phyloP scores from a whole-genome alignment of 805 yeast genomes.

The Geotrichum ghanense region DNA sequence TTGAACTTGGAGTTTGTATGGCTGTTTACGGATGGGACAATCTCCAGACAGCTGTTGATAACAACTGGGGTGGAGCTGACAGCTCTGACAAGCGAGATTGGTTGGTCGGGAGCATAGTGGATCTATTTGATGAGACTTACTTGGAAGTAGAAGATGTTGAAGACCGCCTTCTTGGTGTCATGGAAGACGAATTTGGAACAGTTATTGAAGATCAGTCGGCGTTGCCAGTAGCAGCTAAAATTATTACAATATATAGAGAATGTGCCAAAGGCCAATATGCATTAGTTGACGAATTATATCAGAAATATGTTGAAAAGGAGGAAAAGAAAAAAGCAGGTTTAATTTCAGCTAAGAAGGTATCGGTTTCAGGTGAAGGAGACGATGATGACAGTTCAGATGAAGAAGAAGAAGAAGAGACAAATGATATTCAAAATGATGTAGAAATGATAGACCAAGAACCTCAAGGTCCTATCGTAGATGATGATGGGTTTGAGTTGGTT shows the following conservation, averaged over 20 bases:
- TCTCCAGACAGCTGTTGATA: conserved; percentile 76
- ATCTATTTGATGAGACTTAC: conserved; percentile 52
- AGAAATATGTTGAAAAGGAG: conserved; percentile 46
- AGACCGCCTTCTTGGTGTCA: conserved; percentile 73
- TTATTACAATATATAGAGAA: conserved; percentile 56
- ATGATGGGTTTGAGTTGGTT: conserved; percentile 89
- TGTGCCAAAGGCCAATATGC: conserved; percentile 43
- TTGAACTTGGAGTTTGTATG: conserved; percentile 91
- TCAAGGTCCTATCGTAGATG: conserved; percentile 66
- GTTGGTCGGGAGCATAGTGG: conserved; percentile 76
- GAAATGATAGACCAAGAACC: conserved; percentile 30
- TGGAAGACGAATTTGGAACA: conserved; percentile 92
- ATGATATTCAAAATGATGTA: conserved; percentile 26
- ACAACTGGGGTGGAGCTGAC: conserved; percentile 92
- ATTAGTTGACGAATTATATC: conserved; percentile 48
- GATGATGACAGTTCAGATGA: conserved; percentile 37
- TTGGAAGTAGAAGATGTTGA: conserved; percentile 76
- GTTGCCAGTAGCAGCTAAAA: conserved; percentile 52
- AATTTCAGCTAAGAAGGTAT: conserved; percentile 38
- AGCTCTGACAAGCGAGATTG: conserved; percentile 90
- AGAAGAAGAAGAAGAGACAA: conserved; percentile 32
- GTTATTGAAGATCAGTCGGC: conserved; percentile 86
- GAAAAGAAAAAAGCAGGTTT: conserved; percentile 22
- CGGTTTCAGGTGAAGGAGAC: conserved; percentile 35
- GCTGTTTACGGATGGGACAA: conserved; percentile 86